These are phyloP conservation scores for Aureobasidium leucospermi DNA, from an alignment of 2,329 filamentous ascomycete species.

Conservation along the genomic window DNA sequence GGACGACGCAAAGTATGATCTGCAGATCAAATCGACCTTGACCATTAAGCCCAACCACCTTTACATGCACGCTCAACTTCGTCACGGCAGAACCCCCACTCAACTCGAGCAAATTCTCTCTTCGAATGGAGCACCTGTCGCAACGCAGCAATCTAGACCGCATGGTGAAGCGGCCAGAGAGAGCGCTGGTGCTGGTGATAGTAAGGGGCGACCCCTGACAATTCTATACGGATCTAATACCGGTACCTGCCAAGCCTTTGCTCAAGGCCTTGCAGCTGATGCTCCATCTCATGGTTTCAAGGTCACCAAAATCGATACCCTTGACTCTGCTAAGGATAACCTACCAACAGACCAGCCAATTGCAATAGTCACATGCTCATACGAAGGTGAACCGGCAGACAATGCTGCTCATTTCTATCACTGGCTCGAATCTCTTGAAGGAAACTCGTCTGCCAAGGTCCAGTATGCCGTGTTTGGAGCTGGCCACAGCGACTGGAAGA, in stretches of 20 bases:
- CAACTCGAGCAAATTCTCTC: slow-evolving; percentile 33
- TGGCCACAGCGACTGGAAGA: slow-evolving; percentile 50
- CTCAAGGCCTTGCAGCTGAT: slow-evolving; percentile 54
- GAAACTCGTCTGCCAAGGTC: slow-evolving; percentile 40
- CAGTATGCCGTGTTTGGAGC: slow-evolving; percentile 65
- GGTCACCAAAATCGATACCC: slow-evolving; percentile 43
- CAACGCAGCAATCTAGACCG: neutral
- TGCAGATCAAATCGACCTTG: slow-evolving; percentile 50
- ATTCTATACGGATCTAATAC: slow-evolving; percentile 68
- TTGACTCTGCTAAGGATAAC: slow-evolving; percentile 56
- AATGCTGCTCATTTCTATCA: slow-evolving; percentile 62
- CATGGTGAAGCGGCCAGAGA: neutral
- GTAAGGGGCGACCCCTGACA: slow-evolving; percentile 43
- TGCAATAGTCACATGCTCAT: slow-evolving; percentile 62
- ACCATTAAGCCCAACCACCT: slow-evolving; percentile 60
- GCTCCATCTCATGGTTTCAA: slow-evolving; percentile 54
- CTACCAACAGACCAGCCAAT: slow-evolving; percentile 55
- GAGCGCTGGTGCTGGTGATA: neutral
- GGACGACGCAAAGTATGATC: slow-evolving; percentile 53
- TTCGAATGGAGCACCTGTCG: slow-evolving; percentile 11
- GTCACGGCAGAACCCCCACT: slow-evolving; percentile 41
- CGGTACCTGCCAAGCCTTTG: slow-evolving; percentile 65
- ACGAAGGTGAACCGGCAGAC: slow-evolving; percentile 67
- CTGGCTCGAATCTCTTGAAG: slow-evolving; percentile 54
- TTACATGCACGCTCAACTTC: slow-evolving; percentile 51